Base-by-base conservation (phyloP, 495 filamentous ascomycete species). In the Cercophora newfieldiana region DNA sequence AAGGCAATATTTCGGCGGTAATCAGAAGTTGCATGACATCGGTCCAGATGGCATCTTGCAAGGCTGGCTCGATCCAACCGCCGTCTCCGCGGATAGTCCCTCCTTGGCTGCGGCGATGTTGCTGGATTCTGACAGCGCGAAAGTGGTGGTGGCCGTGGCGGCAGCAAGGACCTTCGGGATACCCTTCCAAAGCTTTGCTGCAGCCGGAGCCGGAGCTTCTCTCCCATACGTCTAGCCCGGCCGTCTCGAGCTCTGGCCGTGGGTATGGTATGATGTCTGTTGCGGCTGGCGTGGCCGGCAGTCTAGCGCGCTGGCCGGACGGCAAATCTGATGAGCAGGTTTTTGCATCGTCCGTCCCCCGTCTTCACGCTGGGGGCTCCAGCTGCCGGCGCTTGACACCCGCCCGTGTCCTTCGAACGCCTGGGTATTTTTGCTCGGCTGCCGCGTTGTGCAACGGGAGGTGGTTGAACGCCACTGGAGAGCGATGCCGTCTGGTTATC, bases 401-500 rank as follows among this genome's bases (percentile, higher is more conserved):
- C 58, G 58, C 26, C 48, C 49, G 18, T 19, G 24, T 63, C 29
- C 61, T 50, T 49, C 48, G 61, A 53, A 29, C 33, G 22, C 5
- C 48, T 51, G 53, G 26, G 14, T 29, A 31, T 18, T 61, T 68
- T 64, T 55, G 18, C 30, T 70, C 68, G 63, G 66, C 55, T 66
- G 55, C 65, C 67, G 65, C 65, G 56, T 68, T 50, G 61, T 47
- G 44, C n/a, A 53, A 60, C 30, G 29, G 53, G 31, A 6, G 29
- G 53, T 8, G 44, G 44, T 59, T 25, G 47, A 55, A 24, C 31
- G 53, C 56, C 24, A 61, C 58, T 55, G 49, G 60, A n/a, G 44
- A 26, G 22, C 47, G 44, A 47, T 62, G 61, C 68, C 58, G 68
- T 71, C 22, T 22, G 66, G 64, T 68, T 72, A 66, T 72, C 68